Percentiles rank a stretch among this genome's conserved stretches.
phyloP scores from a whole-genome alignment of 495 filamentous ascomycete species.

The Penicillium manginii region DNA sequence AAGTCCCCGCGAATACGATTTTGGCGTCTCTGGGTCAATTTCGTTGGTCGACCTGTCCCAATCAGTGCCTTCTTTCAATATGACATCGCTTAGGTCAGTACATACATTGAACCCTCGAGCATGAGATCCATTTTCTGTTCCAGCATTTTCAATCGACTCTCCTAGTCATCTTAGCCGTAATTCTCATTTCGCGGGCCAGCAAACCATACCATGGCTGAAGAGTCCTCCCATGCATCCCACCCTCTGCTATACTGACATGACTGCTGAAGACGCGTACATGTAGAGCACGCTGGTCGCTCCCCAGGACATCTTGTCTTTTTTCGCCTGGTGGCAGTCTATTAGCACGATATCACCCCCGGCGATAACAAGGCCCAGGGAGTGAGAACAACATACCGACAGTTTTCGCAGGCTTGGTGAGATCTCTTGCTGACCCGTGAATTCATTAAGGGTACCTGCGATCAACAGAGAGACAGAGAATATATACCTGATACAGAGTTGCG shows the following conservation, averaged over 20 bases:
- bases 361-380: background rate
- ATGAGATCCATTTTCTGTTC: conserved; percentile 49
- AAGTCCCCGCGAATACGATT: background rate
- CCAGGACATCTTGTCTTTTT: conserved; percentile 53
- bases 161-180: conserved; percentile 22
- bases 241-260: conserved; percentile 39
- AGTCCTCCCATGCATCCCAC: conserved; percentile 17
- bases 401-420: conserved; percentile 44
- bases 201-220: conserved; percentile 16
- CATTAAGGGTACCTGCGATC: conserved; percentile 6
- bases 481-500: background rate
- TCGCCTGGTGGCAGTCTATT: conserved; percentile 24
- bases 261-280: conserved; percentile 44
- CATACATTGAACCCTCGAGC: conserved; percentile 36
- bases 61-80: conserved; percentile 8
- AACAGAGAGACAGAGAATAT: background rate
- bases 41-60: conserved; percentile 16
- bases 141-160: conserved; percentile 43
- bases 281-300: conserved; percentile 48
- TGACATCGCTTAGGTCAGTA: background rate
- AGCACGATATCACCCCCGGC: background rate
- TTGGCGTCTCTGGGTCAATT: conserved; percentile 16
- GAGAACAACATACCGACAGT: conserved; percentile 38
- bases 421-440: conserved; percentile 26
- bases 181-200: conserved; percentile 9